A percentile compares a stretch with the other conserved stretches of the same genome.
phyloP scores from a whole-genome alignment of 2,329 filamentous ascomycete species.

The Dactylellina drechsleri region DNA sequence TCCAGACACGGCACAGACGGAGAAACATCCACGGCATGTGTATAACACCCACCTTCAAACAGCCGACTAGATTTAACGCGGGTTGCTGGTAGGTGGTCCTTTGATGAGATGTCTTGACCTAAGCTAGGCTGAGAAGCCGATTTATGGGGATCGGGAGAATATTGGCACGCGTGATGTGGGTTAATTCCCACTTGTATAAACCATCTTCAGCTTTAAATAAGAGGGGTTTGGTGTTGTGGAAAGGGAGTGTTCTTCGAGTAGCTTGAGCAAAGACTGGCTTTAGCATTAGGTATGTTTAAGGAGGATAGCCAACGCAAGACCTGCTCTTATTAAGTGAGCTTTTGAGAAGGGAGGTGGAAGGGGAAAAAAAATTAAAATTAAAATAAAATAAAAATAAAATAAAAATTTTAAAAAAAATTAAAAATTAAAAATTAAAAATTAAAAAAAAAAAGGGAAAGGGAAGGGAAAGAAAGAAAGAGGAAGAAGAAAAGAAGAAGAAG shows the following conservation, averaged over 20 bases:
- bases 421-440: too few relatives aligned
- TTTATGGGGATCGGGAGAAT: neutral
- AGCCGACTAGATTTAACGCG: neutral
- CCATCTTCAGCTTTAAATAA: constrained; percentile 5
- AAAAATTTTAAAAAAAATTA: too few relatives aligned
- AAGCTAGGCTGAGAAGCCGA: neutral
- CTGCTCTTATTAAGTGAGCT: too few relatives aligned
- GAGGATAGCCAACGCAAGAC: too few relatives aligned
- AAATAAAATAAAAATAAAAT: too few relatives aligned
- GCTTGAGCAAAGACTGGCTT: too few relatives aligned
- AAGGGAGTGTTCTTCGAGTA: constrained; percentile 6
- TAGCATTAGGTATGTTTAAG: too few relatives aligned
- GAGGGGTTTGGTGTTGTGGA: constrained; percentile 49
- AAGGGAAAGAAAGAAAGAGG: too few relatives aligned
- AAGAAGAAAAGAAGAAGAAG: too few relatives aligned
- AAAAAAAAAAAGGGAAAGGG: too few relatives aligned
- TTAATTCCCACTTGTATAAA: constrained; percentile 20
- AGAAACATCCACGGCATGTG: constrained; percentile 1
- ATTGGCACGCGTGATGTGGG: constrained; percentile 4
- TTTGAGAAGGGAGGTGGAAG: too few relatives aligned
- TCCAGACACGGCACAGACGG: neutral
- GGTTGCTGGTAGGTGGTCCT: neutral
- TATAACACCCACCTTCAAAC: constrained; percentile 8
- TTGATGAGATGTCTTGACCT: neutral
- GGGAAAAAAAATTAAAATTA: too few relatives aligned